Base-by-base conservation (phyloP, 2,329 filamentous ascomycete species). In the Xylaria sp. region DNA sequence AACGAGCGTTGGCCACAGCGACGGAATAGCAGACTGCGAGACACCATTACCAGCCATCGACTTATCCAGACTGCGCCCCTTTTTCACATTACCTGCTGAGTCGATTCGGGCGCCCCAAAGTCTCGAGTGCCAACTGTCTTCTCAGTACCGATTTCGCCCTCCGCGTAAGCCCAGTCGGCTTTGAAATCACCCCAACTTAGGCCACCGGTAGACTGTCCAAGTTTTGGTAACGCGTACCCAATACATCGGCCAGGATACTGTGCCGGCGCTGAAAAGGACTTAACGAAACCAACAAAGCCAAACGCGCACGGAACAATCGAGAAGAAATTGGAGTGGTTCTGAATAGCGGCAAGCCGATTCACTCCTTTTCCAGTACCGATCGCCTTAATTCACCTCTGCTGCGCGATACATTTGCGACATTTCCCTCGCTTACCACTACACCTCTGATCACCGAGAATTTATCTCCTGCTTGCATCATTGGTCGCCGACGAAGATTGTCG, bases 181-280 rank as follows among this genome's bases (percentile, higher is more conserved):
- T 75, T 72, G 68, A 67, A 69, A 71, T 74, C 69, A 68, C 73
- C 69, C 37, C 52, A 37, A 67, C 61, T n/a, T 57, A 50, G 63
- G 66, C 66, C 72, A 46, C 67, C 56, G 28, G 55, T 23, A 51
- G 8, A 59, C 10, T 41, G 20, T 50, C n/a, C 64, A 62, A 41
- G 52, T 60, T 13, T 60, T 57, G 31, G 31, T 50, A 56, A 41
- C 63, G 37, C 62, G 69, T 55, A 48, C 28, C 28, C 56, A 31
- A 12, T 7, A 61, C 23, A 58, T 66, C 28, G 50, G 15, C 34
- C 13, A 7, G 25, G 28, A n/a, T 15, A 61, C 12, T 41, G 28
- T 13, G 18, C 64, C n/a, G 44, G 25, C 23, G 39, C 34, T 10
- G 28, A 55, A 44, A 55, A 46, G 13, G 13, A 41, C 20, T 46